A percentile compares a stretch with the other conserved stretches of the same genome.
Conservation (phyloP, 2,329 filamentous ascomycete species). For the Penicillium sclerotiorum region DNA sequence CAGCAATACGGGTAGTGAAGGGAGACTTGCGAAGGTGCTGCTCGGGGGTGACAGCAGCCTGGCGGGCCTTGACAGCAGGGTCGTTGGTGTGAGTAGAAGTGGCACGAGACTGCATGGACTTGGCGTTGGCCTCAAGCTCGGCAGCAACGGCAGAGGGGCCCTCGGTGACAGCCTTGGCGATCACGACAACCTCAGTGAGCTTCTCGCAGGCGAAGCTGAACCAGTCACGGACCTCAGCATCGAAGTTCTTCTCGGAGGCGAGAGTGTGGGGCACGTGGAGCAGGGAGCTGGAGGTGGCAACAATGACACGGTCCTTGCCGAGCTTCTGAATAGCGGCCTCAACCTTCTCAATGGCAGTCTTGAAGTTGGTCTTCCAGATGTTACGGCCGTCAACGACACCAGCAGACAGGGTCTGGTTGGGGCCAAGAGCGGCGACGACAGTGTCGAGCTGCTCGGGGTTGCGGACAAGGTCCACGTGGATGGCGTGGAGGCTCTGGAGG, state of each 20-base stretch:
- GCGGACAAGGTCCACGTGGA: constrained; percentile 95
- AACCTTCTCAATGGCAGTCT: constrained; percentile 86
- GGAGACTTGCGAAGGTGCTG: constrained; percentile 92
- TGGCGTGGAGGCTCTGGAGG: constrained; percentile 71
- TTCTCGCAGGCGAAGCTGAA: constrained; percentile 98
- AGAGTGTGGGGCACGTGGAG: constrained; percentile 98
- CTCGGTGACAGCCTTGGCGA: constrained; percentile 95
- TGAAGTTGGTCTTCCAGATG: constrained; percentile 99
- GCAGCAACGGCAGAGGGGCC: constrained; percentile 83
- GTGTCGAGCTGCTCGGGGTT: constrained; percentile 96
- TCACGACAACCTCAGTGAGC: constrained; percentile 83
- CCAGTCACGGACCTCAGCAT: constrained; percentile 91
- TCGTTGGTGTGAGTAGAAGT: constrained; percentile 96
- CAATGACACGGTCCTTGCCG: constrained; percentile 95
- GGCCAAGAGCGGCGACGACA: constrained; percentile 78
- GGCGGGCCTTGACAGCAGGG: constrained; percentile 94
- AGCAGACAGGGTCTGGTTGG: constrained; percentile 86
- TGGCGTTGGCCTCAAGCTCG: constrained; percentile 94
- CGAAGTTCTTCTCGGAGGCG: constrained; percentile 97
- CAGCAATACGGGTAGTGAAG: constrained; percentile 80
- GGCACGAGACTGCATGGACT: constrained; percentile 87
- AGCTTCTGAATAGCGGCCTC: constrained; percentile 93
- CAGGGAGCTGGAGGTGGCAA: constrained; percentile 94
- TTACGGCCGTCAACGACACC: constrained; percentile 99
- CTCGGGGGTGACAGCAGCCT: constrained; percentile 78